Evolutionary conservation across 495 filamentous ascomycete species (phyloP), one percentile per base, ranked within the genome.

Genomic region (Annulohypoxylon nitens): DNA sequence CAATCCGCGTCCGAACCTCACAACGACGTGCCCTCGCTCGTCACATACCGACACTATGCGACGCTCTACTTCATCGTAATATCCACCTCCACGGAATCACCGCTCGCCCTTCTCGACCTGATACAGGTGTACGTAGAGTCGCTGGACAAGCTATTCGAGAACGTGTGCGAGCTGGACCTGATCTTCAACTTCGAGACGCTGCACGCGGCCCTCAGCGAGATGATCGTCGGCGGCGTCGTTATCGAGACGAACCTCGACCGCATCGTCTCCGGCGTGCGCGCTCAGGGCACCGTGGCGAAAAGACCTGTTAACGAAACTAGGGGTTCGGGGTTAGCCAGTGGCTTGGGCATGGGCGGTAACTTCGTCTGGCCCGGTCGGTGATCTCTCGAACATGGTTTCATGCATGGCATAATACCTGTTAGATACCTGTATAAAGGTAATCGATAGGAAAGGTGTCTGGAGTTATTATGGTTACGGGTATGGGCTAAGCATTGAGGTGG

Each of bases 151-250:
- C 86, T 99, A 61, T 98, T 98, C 78, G 95, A 98, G 84, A 97
- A 98, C 75, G 96, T 99, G 25, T 99, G 96, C 85, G 96, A 99
- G 82, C 84, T 99, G 55, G 96, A 99, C 79, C 86, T 99, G 62
- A 99, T 98, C 81, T 99, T 98, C 84, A 97, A 97, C 74, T 99
- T 97, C 79, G 96, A 99, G 87, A 95, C 93, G 33, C 88, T 98
- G 79, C 96, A 99, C 83, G 93, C 96, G 4, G 89, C 92, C 25
- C 84, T 99, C 23, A 88, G 89, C 73, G 96, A 99, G 88, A 97
- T 99, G 93, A 90, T 99, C 61, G 92, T 98, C 4, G 96, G 97
- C 11, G 96, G 96, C 2, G 94, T 98, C 45, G 97, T 98, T 33
- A 90, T 98, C 26, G 96, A 99, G 83, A 99, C 97, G 36, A 91